Evolutionary conservation across 2,329 filamentous ascomycete genomes (phyloP).

Genomic region (Tolypocladium amazonense): DNA sequence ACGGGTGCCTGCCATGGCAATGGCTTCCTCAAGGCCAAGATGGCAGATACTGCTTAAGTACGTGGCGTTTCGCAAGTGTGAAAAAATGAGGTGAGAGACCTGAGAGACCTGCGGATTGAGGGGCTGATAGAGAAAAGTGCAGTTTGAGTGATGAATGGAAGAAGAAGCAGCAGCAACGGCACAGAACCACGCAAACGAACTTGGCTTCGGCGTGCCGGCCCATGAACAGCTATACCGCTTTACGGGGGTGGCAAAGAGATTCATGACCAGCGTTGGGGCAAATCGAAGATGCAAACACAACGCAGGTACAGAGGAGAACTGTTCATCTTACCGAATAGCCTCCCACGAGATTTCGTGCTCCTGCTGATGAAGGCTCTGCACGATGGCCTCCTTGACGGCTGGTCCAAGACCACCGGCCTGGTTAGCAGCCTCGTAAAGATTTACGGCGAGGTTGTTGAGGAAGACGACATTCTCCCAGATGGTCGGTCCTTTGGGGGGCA

Average conservation of each 20-base stretch:
- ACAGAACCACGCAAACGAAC: not conserved
- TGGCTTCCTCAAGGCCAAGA: not conserved
- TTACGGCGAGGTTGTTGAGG: slow-evolving; percentile 21
- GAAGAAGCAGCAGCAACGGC: not conserved
- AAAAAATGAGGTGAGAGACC: not conserved
- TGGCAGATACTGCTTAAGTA: not conserved
- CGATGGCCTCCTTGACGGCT: slow-evolving; percentile 18
- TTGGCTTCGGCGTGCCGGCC: not conserved
- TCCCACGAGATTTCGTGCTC: slow-evolving; percentile 31
- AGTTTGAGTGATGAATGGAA: not conserved
- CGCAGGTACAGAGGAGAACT: not conserved
- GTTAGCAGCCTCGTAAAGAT: slow-evolving; percentile 19
- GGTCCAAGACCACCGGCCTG: slow-evolving; percentile 14
- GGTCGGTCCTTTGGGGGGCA: slow-evolving; percentile 10
- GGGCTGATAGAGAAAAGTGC: not conserved
- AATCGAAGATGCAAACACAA: not conserved
- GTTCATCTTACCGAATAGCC: slow-evolving; percentile 28
- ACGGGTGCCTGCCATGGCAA: slow-evolving; percentile 15
- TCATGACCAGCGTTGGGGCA: not conserved
- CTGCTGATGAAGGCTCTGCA: slow-evolving; percentile 17
- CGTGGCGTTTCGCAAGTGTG: too few species aligned
- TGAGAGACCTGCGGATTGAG: too few species aligned
- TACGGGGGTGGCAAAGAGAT: not conserved
- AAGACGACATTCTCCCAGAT: slow-evolving; percentile 23
- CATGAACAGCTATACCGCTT: not conserved